Percentiles rank a stretch among this genome's conserved stretches.
phyloP scores from a whole-genome alignment of 148 eudicot species.

The Diospyros kaki region DNA sequence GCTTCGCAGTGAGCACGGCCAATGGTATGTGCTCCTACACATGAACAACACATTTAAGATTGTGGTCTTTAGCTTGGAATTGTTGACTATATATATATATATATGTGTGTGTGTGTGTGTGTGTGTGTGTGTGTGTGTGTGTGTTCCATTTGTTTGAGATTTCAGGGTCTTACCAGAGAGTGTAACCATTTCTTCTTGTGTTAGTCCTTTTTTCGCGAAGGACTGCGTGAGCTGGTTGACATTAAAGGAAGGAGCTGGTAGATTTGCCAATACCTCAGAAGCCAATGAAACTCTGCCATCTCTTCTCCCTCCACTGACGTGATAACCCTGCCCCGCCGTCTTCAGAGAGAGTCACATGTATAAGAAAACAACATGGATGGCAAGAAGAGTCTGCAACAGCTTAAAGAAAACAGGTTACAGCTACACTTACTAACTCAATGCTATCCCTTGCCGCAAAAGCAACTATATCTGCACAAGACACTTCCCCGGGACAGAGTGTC shows the following conservation, averaged over 20 bases:
- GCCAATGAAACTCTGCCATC: slow-evolving; percentile 63
- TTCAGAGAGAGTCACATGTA: slow-evolving; percentile 10
- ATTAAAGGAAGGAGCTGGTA: slow-evolving; percentile 49
- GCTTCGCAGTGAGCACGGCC: slow-evolving; percentile 81
- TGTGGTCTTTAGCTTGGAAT: too few relatives aligned
- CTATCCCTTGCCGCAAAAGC: slow-evolving; percentile 89
- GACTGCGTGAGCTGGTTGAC: slow-evolving; percentile 52
- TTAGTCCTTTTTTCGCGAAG: slow-evolving; percentile 60
- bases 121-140: too few relatives aligned
- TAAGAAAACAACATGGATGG: too few relatives aligned
- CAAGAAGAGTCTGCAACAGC: background rate
- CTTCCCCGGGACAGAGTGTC: slow-evolving; percentile 47
- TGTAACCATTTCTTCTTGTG: slow-evolving; percentile 90
- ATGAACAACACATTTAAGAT: background rate
- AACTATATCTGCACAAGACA: slow-evolving; percentile 85
- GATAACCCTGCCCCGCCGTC: slow-evolving; percentile 76
- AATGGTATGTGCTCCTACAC: slow-evolving; percentile 81
- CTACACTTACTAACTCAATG: slow-evolving; percentile 47
- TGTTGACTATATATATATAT: too few relatives aligned
- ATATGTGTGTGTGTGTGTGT: too few relatives aligned
- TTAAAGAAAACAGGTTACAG: background rate
- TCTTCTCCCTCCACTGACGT: slow-evolving; percentile 73
- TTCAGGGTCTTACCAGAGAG: slow-evolving; percentile 50
- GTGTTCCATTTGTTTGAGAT: slow-evolving; percentile 15
- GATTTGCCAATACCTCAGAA: slow-evolving; percentile 34